A percentile compares a stretch with the other conserved stretches of the same genome.
These are phyloP conservation scores for Mortierella sp. DNA, from an alignment of 371 early-diverging fungal species.

Conservation along the genomic window DNA sequence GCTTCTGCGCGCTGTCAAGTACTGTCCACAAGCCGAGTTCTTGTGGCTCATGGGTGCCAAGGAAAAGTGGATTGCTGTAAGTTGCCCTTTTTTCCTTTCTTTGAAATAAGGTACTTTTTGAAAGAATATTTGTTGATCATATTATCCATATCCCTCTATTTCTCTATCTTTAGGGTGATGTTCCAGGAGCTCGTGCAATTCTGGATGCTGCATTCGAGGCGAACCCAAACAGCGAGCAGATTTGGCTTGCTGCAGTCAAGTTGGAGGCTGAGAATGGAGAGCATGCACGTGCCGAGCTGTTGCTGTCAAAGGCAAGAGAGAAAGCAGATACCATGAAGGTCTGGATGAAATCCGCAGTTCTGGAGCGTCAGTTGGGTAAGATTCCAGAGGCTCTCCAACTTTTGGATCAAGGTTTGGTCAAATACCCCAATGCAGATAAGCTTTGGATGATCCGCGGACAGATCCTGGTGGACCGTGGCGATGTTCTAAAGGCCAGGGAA, in stretches of 20 bases:
- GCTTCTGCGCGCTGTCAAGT: conserved; percentile 86
- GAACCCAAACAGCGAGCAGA: conserved; percentile 92
- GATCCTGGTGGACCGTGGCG: conserved; percentile 68
- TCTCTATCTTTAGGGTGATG: conserved; percentile 67
- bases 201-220: conserved; percentile 91
- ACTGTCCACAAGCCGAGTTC: conserved; percentile 93
- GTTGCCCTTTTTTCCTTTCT: conserved; percentile 12
- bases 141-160: background rate
- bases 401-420: conserved; percentile 74
- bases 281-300: conserved; percentile 81
- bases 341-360: conserved; percentile 95
- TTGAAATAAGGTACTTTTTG: no score
- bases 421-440: conserved; percentile 86
- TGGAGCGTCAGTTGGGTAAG: conserved; percentile 86
- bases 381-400: conserved; percentile 77
- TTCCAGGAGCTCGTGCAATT: conserved; percentile 88
- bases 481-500: conserved; percentile 80
- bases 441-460: conserved; percentile 96
- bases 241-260: conserved; percentile 96
- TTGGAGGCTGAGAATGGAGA: conserved; percentile 92
- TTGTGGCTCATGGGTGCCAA: conserved; percentile 98
- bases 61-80: conserved; percentile 87
- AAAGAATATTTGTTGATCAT: no score
- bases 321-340: conserved; percentile 78
- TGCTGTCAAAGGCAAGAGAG: conserved; percentile 84